phyloP scores from a whole-genome alignment of 345 rosid species.

The Eucalyptus lansdowneana region DNA sequence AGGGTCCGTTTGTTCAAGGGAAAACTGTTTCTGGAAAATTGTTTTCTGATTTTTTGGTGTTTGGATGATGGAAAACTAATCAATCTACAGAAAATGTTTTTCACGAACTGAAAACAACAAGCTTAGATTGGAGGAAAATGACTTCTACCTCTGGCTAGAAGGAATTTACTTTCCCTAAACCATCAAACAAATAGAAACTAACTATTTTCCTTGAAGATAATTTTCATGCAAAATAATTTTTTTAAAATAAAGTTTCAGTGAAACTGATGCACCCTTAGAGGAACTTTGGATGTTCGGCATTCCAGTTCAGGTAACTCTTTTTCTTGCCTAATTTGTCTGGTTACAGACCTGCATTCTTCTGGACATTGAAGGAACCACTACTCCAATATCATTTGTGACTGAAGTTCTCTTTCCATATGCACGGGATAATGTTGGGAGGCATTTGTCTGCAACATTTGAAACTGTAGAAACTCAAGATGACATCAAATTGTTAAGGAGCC shows the following conservation, averaged over 20 bases:
- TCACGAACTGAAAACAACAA: neutral
- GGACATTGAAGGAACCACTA: slow-evolving; percentile 97
- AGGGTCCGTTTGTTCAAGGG: no score
- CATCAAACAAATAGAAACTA: neutral
- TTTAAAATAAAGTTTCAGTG: neutral
- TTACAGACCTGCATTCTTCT: slow-evolving; percentile 79
- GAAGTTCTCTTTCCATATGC: slow-evolving; percentile 96
- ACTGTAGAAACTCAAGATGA: slow-evolving; percentile 78
- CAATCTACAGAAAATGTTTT: neutral
- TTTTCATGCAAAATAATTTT: neutral
- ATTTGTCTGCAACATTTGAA: slow-evolving; percentile 55
- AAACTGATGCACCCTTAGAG: neutral
- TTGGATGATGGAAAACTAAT: neutral
- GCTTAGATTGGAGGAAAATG: neutral
- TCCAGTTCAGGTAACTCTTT: neutral
- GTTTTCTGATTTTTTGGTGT: neutral
- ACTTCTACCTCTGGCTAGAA: neutral
- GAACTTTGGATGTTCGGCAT: neutral
- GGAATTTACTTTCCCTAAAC: neutral
- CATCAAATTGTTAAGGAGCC: slow-evolving; percentile 58
- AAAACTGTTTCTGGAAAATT: no score
- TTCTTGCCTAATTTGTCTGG: neutral
- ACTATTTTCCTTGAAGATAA: neutral
- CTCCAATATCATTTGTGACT: slow-evolving; percentile 88
- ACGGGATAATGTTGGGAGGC: slow-evolving; percentile 74